Percentiles rank a stretch among this genome's conserved stretches.
phyloP scores from a whole-genome alignment of 805 yeast species.

The Yarrowia sp. region DNA sequence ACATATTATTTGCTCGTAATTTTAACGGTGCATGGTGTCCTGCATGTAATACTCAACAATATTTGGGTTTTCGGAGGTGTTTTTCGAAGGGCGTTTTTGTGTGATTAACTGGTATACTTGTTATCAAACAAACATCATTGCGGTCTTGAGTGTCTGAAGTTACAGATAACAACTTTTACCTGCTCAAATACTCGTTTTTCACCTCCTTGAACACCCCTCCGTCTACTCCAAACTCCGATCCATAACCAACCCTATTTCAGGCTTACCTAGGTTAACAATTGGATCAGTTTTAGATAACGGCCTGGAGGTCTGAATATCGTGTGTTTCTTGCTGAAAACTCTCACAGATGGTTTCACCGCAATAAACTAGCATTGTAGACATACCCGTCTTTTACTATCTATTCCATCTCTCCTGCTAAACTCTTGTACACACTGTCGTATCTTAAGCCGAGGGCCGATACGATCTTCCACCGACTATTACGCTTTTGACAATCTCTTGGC shows the following conservation, averaged over 20 bases:
- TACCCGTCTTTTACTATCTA: too few species aligned
- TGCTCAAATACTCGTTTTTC: too few species aligned
- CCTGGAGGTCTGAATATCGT: background rate
- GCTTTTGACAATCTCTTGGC: conserved; percentile 1
- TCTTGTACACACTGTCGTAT: background rate
- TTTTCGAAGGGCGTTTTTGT: too few species aligned
- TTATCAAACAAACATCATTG: too few species aligned
- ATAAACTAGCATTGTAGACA: too few species aligned
- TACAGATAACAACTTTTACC: too few species aligned
- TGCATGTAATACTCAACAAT: background rate
- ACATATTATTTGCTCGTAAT: conserved; percentile 4
- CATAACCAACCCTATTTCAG: background rate
- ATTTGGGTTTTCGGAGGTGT: background rate
- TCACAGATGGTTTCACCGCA: too few species aligned
- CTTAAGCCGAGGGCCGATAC: conserved; percentile 8
- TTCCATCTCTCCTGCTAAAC: too few species aligned
- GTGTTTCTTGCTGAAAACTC: background rate
- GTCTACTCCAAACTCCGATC: background rate
- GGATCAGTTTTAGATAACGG: background rate
- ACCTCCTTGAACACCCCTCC: too few species aligned
- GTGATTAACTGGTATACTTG: too few species aligned
- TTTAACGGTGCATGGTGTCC: conserved; percentile 4
- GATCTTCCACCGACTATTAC: background rate
- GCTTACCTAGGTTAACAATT: background rate
- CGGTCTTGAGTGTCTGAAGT: too few species aligned